Percentiles rank a stretch among this genome's conserved stretches.
These are phyloP conservation scores for Populus hybrid DNA, from an alignment of 441 rosid genomes.

Conservation along the genomic window DNA sequence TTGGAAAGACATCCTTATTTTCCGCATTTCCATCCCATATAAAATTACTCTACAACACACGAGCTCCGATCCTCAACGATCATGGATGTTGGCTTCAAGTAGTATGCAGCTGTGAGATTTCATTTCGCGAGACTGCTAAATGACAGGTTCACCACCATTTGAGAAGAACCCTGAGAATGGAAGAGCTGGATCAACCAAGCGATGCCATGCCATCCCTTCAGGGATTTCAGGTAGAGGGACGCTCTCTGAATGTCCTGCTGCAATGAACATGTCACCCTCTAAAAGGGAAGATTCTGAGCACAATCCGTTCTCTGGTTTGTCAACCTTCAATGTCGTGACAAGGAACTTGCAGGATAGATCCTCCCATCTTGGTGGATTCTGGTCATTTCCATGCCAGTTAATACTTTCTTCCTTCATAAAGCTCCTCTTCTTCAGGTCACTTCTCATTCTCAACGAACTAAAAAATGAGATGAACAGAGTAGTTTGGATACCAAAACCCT, in stretches of 20 bases:
- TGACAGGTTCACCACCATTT: slow-evolving; percentile 44
- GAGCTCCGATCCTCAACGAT: slow-evolving; percentile 21
- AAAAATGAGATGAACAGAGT: slow-evolving; percentile 70
- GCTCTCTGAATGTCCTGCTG: slow-evolving; percentile 38
- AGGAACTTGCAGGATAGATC: slow-evolving; percentile 64
- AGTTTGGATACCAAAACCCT: slow-evolving; percentile 65
- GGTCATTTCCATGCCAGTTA: slow-evolving; percentile 68
- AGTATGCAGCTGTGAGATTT: slow-evolving; percentile 73
- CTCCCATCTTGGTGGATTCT: slow-evolving; percentile 73
- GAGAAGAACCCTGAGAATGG: slow-evolving; percentile 82
- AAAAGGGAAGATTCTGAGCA: slow-evolving; percentile 29
- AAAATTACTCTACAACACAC: slow-evolving; percentile 9
- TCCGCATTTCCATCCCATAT: not conserved
- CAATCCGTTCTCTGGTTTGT: slow-evolving; percentile 28
- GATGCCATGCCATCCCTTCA: slow-evolving; percentile 59
- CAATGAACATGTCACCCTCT: slow-evolving; percentile 59
- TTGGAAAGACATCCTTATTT: not conserved
- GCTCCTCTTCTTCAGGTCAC: slow-evolving; percentile 58
- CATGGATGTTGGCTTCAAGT: slow-evolving; percentile 54
- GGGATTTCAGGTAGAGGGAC: slow-evolving; percentile 53
- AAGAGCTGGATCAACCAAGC: slow-evolving; percentile 76
- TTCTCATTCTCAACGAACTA: slow-evolving; percentile 53
- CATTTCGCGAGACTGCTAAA: slow-evolving; percentile 61
- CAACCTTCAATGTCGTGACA: slow-evolving; percentile 64
- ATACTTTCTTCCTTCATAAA: slow-evolving; percentile 71